A percentile compares a stretch with the other conserved stretches of the same genome.
Evolutionary conservation across 768 basidiomycete genomes (phyloP).

Genomic region (Lanmaoa pseudosensibilis): DNA sequence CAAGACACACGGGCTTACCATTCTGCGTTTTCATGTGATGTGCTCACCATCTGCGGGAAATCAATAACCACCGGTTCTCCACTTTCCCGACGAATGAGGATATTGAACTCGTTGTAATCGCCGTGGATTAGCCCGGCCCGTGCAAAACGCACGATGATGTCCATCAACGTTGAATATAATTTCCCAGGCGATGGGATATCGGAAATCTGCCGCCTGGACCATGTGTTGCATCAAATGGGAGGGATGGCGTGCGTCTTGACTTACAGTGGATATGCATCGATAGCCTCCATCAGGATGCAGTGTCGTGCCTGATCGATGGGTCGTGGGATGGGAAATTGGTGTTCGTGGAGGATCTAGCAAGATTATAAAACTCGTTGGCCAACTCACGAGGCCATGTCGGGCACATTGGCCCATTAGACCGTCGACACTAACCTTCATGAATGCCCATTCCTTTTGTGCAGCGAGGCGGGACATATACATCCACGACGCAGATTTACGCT

Average conservation of each 20-base stretch:
- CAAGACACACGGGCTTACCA: slow-evolving; percentile 53
- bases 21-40: slow-evolving; percentile 94
- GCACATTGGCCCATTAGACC: background rate
- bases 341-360: slow-evolving; percentile 80
- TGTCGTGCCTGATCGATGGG: slow-evolving; percentile 96
- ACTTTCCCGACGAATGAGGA: slow-evolving; percentile 78
- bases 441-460: slow-evolving; percentile 97
- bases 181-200: slow-evolving; percentile 83
- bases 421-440: slow-evolving; percentile 78
- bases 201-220: slow-evolving; percentile 77
- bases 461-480: slow-evolving; percentile 98
- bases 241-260: slow-evolving; percentile 23
- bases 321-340: slow-evolving; percentile 88
- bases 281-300: slow-evolving; percentile 93
- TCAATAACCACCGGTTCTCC: slow-evolving; percentile 91
- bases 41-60: slow-evolving; percentile 99
- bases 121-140: slow-evolving; percentile 96
- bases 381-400: background rate
- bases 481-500: slow-evolving; percentile 95
- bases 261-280: slow-evolving; percentile 93
- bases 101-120: slow-evolving; percentile 99
- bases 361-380: background rate
- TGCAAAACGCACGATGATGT: slow-evolving; percentile 92
- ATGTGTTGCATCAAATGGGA: slow-evolving; percentile 1
- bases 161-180: slow-evolving; percentile 91